These are phyloP conservation scores for Candida schatavii DNA, from an alignment of 805 yeast species.

Conservation along the genomic window DNA sequence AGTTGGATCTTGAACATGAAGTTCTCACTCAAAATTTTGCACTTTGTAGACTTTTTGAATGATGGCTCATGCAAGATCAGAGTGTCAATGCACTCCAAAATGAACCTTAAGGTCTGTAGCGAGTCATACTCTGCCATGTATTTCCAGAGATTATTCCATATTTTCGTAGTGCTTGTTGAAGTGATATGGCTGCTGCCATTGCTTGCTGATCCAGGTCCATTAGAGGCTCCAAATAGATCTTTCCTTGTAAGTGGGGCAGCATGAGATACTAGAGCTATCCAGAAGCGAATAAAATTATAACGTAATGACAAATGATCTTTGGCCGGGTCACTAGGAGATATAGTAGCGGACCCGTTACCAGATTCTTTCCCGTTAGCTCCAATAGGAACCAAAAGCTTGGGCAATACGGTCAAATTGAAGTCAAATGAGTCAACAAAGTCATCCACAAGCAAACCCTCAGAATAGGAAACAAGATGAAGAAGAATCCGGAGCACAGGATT, in stretches of 20 bases:
- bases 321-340: slow-evolving; percentile 34
- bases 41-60: slow-evolving; percentile 66
- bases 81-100: slow-evolving; percentile 47
- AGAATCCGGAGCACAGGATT: slow-evolving; percentile 62
- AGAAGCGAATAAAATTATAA: slow-evolving; percentile 55
- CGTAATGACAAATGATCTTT: slow-evolving; percentile 47
- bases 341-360: slow-evolving; percentile 16
- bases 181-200: not conserved
- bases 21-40: slow-evolving; percentile 76
- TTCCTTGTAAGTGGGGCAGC: slow-evolving; percentile 58
- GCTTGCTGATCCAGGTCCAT: not conserved
- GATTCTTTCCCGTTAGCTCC: not conserved
- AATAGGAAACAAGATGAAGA: slow-evolving; percentile 46
- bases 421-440: slow-evolving; percentile 68
- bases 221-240: slow-evolving; percentile 46
- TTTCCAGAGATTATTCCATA: slow-evolving; percentile 68
- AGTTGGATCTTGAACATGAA: slow-evolving; percentile 56
- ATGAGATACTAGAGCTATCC: slow-evolving; percentile 49
- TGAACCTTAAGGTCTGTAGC: slow-evolving; percentile 24
- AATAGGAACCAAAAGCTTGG: slow-evolving; percentile 58
- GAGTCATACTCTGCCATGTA: slow-evolving; percentile 55
- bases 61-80: slow-evolving; percentile 56
- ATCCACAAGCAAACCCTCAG: slow-evolving; percentile 49
- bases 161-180: slow-evolving; percentile 41
- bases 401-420: slow-evolving; percentile 56